Conservation (phyloP, 1,139 yeast species). For the Citeromyces hawaiiensis region DNA sequence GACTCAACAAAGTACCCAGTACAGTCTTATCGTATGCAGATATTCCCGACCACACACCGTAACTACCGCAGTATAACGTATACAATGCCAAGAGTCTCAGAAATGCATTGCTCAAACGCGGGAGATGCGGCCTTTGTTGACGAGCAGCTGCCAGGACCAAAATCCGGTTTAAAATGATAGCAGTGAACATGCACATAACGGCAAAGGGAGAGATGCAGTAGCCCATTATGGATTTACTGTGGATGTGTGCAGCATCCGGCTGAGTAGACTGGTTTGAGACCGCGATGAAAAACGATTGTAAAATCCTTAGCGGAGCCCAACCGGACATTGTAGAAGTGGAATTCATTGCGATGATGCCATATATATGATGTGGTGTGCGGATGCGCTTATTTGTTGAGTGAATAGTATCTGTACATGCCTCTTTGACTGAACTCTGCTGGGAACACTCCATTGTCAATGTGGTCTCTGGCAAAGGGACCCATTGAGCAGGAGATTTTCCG, state of each 20-base stretch:
- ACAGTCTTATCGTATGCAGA: constrained; percentile 7
- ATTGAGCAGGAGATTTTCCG: constrained; percentile 44
- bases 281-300: constrained; percentile 8
- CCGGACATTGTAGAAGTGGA: neutral
- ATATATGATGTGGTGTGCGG: neutral
- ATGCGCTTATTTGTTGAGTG: constrained; percentile 12
- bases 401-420: constrained; percentile 60
- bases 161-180: constrained; percentile 51
- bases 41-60: constrained; percentile 16
- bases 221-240: constrained; percentile 14
- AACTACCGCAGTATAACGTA: constrained; percentile 13
- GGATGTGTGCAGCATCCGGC: constrained; percentile 13
- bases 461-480: constrained; percentile 7
- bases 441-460: constrained; percentile 36
- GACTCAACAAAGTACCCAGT: neutral
- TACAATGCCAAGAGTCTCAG: constrained; percentile 16
- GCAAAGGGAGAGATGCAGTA: constrained; percentile 38
- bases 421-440: constrained; percentile 54
- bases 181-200: constrained; percentile 45
- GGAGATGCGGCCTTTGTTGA: constrained; percentile 18
- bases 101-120: constrained; percentile 12
- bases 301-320: neutral
- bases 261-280: constrained; percentile 17
- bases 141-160: constrained; percentile 54
- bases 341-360: neutral